Conservation (phyloP, 2,329 filamentous ascomycete species). For the Penicillium sp. region DNA sequence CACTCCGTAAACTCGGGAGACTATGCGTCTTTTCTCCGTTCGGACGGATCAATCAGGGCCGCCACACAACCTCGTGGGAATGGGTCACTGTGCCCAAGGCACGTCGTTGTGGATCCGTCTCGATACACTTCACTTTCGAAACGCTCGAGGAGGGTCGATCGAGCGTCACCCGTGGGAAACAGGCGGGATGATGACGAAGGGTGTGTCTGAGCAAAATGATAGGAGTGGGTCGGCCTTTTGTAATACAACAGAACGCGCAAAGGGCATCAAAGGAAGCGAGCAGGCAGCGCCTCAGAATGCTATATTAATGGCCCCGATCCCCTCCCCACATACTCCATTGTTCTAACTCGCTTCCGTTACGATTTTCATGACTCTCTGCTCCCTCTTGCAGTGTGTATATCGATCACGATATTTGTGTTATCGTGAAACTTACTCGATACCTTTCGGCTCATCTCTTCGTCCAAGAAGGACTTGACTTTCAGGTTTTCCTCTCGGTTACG, state of each 20-base stretch:
- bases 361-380: constrained; percentile 5
- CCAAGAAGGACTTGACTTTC: neutral
- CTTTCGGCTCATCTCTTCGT: neutral
- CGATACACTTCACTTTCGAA: neutral
- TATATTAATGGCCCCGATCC: constrained; percentile 23
- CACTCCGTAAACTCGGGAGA: constrained; percentile 6
- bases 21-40: neutral
- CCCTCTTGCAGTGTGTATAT: constrained; percentile 10
- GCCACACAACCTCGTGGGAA: constrained; percentile 1
- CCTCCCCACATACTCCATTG: neutral
- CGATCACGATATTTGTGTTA: neutral
- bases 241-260: neutral
- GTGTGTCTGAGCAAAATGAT: neutral
- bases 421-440: neutral
- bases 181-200: constrained; percentile 12
- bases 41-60: constrained; percentile 11
- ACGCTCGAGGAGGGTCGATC: neutral
- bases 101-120: constrained; percentile 11
- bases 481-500: neutral
- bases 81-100: constrained; percentile 13
- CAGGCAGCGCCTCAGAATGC: neutral
- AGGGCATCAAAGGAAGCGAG: neutral
- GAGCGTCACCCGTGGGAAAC: constrained; percentile 1
- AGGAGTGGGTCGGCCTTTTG: neutral
- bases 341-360: constrained; percentile 5